phyloP scores from a whole-genome alignment of 2,329 filamentous ascomycete species.

The Rasamsonia emersonii region DNA sequence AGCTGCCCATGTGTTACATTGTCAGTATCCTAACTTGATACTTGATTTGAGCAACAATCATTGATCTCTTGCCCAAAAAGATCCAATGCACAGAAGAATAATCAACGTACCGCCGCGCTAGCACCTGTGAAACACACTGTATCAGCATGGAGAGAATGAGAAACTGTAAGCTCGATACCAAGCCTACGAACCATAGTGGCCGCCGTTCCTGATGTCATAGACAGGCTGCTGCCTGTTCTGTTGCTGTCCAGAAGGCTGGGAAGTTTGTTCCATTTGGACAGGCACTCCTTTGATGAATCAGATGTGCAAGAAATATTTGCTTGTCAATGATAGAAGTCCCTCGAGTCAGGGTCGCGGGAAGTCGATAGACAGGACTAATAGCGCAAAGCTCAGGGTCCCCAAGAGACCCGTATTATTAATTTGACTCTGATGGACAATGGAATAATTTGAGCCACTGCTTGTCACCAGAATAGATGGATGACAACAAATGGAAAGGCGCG shows the following conservation, averaged over 20 bases:
- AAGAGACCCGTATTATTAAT: too few relatives aligned
- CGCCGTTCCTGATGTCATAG: slow-evolving; percentile 67
- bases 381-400: too few relatives aligned
- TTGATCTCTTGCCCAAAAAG: too few relatives aligned
- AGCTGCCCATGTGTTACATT: slow-evolving; percentile 48
- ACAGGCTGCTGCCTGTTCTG: slow-evolving; percentile 53
- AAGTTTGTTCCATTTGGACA: slow-evolving; percentile 51
- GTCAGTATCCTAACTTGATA: slow-evolving; percentile 14
- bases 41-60: background rate
- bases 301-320: too few relatives aligned
- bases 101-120: slow-evolving; percentile 54
- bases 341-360: slow-evolving; percentile 1
- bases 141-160: slow-evolving; percentile 5
- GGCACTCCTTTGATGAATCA: too few relatives aligned
- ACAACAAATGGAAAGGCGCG: too few relatives aligned
- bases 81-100: background rate
- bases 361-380: slow-evolving; percentile 2
- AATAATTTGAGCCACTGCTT: too few relatives aligned
- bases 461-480: too few relatives aligned
- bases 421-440: too few relatives aligned
- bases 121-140: slow-evolving; percentile 46
- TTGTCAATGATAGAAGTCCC: slow-evolving; percentile 7
- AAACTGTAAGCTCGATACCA: too few relatives aligned
- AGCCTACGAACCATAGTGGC: slow-evolving; percentile 64
- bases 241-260: slow-evolving; percentile 49